Evolutionary conservation across 2,329 filamentous ascomycete genomes (phyloP).

Genomic region (Nemania sp.): DNA sequence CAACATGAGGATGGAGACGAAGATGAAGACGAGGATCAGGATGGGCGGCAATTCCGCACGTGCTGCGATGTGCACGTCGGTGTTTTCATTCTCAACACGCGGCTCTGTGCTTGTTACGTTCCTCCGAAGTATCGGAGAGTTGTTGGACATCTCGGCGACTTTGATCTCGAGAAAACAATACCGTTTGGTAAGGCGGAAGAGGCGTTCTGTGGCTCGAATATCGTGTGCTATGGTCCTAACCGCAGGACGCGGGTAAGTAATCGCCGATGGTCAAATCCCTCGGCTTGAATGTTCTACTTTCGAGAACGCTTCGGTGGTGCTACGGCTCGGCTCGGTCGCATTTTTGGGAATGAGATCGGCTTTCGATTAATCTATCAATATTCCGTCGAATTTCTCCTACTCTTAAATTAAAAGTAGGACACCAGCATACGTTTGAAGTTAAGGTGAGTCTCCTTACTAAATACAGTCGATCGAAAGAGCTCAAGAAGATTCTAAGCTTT

Average conservation of each 20-base stretch:
- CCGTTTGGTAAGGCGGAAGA: not conserved
- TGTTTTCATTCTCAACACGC: not conserved
- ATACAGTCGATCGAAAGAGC: too few relatives aligned
- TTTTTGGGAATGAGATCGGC: too few relatives aligned
- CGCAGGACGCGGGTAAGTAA: not conserved
- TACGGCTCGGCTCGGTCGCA: too few relatives aligned
- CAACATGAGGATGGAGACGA: not conserved
- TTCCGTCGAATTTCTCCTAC: too few relatives aligned
- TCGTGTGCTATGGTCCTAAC: not conserved
- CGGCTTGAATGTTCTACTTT: too few relatives aligned
- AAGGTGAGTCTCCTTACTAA: too few relatives aligned
- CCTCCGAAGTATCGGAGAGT: not conserved
- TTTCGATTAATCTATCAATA: too few relatives aligned
- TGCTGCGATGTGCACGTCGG: conserved; percentile 6
- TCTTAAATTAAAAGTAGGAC: too few relatives aligned
- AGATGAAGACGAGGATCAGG: too few relatives aligned
- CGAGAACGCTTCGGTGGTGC: too few relatives aligned
- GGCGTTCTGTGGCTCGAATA: not conserved
- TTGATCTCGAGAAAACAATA: not conserved
- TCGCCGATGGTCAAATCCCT: not conserved
- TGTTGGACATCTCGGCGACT: conserved; percentile 4
- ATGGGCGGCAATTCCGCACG: not conserved
- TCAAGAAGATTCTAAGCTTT: too few relatives aligned
- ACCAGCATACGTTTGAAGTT: too few relatives aligned
- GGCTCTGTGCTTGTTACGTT: conserved; percentile 9